Evolutionary conservation across 1,139 yeast genomes (phyloP).

Genomic region (Blastobotrys proliferans): DNA sequence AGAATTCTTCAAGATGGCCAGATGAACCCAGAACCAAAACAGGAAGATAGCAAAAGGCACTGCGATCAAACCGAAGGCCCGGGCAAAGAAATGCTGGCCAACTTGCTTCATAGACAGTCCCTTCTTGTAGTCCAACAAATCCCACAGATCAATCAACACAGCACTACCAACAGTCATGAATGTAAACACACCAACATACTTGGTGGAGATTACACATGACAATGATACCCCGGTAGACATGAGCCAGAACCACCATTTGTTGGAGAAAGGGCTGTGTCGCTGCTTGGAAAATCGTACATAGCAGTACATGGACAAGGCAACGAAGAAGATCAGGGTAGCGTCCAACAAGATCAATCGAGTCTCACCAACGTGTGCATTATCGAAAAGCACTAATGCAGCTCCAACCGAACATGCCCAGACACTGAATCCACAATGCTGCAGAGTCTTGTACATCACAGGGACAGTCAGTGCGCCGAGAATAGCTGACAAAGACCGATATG

Average conservation of each 20-base stretch:
- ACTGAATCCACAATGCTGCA: constrained; percentile 78
- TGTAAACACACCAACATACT: constrained; percentile 93
- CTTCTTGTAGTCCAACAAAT: constrained; percentile 63
- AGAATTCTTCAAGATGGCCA: constrained; percentile 69
- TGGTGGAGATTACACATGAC: constrained; percentile 86
- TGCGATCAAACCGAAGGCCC: constrained; percentile 67
- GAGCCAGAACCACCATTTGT: constrained; percentile 86
- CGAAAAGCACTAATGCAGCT: constrained; percentile 78
- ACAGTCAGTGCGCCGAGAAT: constrained; percentile 77
- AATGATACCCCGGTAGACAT: constrained; percentile 75
- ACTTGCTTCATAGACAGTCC: constrained; percentile 63
- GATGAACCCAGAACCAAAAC: constrained; percentile 93
- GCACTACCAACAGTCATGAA: constrained; percentile 83
- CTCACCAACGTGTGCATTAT: constrained; percentile 88
- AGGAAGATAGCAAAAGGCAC: constrained; percentile 80
- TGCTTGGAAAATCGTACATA: constrained; percentile 77
- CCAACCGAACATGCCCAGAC: constrained; percentile 76
- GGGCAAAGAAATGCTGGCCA: constrained; percentile 67
- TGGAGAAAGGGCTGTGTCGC: constrained; percentile 62
- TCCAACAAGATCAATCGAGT: constrained; percentile 87
- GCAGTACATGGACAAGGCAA: constrained; percentile 71
- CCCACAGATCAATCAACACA: constrained; percentile 84
- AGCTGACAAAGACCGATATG: constrained; percentile 80
- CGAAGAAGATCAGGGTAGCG: constrained; percentile 78
- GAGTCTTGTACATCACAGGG: constrained; percentile 74